Base-by-base conservation (phyloP, 1,284 basidiomycete species). In the Melampsora larici-populina region DNA sequence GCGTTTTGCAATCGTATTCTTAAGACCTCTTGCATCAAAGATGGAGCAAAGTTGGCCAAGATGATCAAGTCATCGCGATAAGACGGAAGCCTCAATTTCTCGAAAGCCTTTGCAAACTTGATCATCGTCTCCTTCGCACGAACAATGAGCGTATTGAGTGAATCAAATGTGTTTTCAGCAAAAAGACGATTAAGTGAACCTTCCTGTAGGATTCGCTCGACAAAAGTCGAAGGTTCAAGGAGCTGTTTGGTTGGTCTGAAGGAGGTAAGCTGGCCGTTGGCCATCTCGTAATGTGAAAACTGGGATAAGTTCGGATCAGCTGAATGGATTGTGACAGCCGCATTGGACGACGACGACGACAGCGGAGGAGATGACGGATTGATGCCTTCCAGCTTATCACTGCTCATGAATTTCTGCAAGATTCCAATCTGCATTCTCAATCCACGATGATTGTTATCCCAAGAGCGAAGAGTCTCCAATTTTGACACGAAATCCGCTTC, bases 171-270 rank as follows among this genome's bases (percentile, higher is more conserved):
- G 33, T 94, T 92, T 82, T 92, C 93, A 85, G 97, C 94, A 83
- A 99, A 98, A 2, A 93, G 94, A 70, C 91, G 88, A 84, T 97
- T 92, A 81, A 98, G 90, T 21, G 91, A 92, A 82, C 97, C 96
- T 84, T 99, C 97, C 84, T 98, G 98, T 79, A 98, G 88, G 58
- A 99, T 87, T 51, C 94, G 89, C 84, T 99, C 97, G 48, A 98
- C 91, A 83, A 99, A 99, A 2, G 82, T 82, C 17, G 80, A 81
- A 89, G 92, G 79, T 87, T 90, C 78, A 87, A 85, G 78, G 77
- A 63, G 80, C 43, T 64, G 66, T 76, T 79, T 74, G 1, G 43
- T 68, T 15, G 69, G 71, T 31, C 49, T 70, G 49, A 63, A 65
- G 60, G 46, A 46, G 11, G 63, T 51, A 7, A 69, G 62, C 48